phyloP scores from a whole-genome alignment of 75 land plant genomes.

The Pinus albicaulis region DNA sequence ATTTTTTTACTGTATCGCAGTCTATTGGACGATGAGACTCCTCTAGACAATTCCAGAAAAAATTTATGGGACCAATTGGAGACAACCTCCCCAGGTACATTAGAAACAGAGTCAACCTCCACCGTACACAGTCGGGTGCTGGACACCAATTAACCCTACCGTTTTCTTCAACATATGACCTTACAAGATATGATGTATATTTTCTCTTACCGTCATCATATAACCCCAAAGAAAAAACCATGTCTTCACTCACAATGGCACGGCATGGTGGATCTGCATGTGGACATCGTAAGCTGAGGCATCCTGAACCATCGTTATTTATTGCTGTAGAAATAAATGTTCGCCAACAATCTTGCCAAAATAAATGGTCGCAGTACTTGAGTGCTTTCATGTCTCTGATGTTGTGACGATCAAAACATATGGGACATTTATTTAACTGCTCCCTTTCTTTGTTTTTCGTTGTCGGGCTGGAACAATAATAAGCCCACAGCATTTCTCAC shows the following conservation, averaged over 20 bases:
- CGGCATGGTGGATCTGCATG: slow-evolving; percentile 24
- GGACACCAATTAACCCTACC: slow-evolving; percentile 33
- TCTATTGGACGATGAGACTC: slow-evolving; percentile 36
- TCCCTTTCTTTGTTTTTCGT: no score
- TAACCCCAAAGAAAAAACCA: background rate
- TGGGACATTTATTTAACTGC: background rate
- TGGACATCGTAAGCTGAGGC: slow-evolving; percentile 9
- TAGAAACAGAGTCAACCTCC: slow-evolving; percentile 12
- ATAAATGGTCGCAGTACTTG: background rate
- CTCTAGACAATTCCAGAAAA: slow-evolving; percentile 92
- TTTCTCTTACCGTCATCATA: slow-evolving; percentile 15
- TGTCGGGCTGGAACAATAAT: no score
- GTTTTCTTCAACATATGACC: background rate
- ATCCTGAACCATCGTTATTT: background rate
- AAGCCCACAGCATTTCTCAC: background rate
- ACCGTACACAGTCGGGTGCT: background rate
- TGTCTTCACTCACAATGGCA: background rate
- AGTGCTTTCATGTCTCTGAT: background rate
- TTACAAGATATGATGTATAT: background rate
- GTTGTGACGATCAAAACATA: no score
- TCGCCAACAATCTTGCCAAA: background rate
- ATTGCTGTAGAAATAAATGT: background rate
- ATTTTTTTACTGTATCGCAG: background rate
- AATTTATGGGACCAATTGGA: slow-evolving; percentile 74
- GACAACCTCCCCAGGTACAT: slow-evolving; percentile 32